Evolutionary conservation across 1,284 basidiomycete genomes (phyloP).

Genomic region (Apiotrichum siamense): DNA sequence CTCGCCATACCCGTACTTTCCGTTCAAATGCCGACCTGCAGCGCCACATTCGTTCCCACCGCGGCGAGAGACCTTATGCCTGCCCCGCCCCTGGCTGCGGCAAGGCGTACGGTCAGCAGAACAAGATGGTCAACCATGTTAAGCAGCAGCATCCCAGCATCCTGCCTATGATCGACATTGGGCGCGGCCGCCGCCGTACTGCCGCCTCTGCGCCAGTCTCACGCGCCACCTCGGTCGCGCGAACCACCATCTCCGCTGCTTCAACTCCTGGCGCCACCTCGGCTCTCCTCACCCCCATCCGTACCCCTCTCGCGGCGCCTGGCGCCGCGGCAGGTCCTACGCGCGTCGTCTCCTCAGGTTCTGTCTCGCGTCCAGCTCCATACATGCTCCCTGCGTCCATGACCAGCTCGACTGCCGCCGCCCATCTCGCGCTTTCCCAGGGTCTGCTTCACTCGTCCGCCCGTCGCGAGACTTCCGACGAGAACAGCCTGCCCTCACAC

Average conservation of each 20-base stretch:
- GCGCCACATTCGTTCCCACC: slow-evolving; percentile 21
- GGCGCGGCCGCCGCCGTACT: slow-evolving; percentile 10
- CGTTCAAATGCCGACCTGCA: slow-evolving; percentile 24
- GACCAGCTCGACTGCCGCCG: not conserved
- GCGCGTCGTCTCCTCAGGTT: not conserved
- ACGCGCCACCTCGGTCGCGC: not conserved
- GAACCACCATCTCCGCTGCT: not conserved
- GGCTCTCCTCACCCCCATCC: not conserved
- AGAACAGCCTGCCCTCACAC: no score
- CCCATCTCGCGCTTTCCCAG: not conserved
- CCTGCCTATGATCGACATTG: slow-evolving; percentile 6
- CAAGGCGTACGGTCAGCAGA: slow-evolving; percentile 23
- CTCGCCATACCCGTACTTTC: slow-evolving; percentile 15
- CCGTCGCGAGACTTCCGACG: not conserved
- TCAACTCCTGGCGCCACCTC: not conserved
- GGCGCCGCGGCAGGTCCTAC: not conserved
- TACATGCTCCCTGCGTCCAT: not conserved
- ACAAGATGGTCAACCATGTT: slow-evolving; percentile 25
- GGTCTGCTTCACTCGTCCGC: not conserved
- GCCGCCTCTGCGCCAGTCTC: slow-evolving; percentile 3
- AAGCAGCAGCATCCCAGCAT: slow-evolving; percentile 17
- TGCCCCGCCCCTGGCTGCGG: slow-evolving; percentile 14
- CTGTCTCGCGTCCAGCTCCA: not conserved
- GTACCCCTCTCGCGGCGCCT: not conserved
- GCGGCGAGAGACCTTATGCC: slow-evolving; percentile 13